Evolutionary conservation across 805 yeast species (phyloP).

Genomic region (Wickerhamomyces ciferrii): DNA sequence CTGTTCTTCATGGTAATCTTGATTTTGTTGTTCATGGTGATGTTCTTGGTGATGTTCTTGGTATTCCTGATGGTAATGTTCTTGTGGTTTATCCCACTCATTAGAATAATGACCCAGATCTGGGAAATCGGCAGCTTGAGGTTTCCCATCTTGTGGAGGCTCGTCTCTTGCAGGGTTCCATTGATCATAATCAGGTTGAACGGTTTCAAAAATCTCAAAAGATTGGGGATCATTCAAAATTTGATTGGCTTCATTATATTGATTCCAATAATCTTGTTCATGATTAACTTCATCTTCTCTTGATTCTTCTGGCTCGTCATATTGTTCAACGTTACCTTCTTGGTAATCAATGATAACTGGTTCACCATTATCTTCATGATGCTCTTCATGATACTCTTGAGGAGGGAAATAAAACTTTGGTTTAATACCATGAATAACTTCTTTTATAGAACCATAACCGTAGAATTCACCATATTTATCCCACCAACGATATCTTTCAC

Average conservation of each 20-base stretch:
- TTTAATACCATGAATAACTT: constrained; percentile 18
- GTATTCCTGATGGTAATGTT: too few species aligned
- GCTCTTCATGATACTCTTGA: neutral
- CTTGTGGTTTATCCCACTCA: constrained; percentile 13
- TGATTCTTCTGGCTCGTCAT: constrained; percentile 1
- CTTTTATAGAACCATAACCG: constrained; percentile 10
- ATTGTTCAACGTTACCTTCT: neutral
- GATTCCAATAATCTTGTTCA: neutral
- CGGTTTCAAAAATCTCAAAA: constrained; percentile 14
- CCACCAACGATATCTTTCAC: constrained; percentile 20
- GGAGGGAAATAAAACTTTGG: constrained; percentile 12
- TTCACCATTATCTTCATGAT: too few species aligned
- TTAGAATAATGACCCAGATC: constrained; percentile 8
- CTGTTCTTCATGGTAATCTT: neutral
- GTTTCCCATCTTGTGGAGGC: constrained; percentile 32
- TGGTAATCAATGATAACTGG: neutral
- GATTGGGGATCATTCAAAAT: constrained; percentile 18
- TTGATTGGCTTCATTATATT: constrained; percentile 2
- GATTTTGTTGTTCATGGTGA: neutral
- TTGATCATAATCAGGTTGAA: constrained; percentile 6
- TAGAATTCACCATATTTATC: constrained; percentile 15
- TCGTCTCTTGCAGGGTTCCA: constrained; percentile 42
- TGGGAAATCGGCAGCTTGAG: constrained; percentile 22
- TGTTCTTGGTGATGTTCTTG: neutral
- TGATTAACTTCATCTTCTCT: neutral